Evolutionary conservation across 1,139 yeast genomes (phyloP), one percentile per base, ranked within the genome.

Genomic region (Taphrina communis): DNA sequence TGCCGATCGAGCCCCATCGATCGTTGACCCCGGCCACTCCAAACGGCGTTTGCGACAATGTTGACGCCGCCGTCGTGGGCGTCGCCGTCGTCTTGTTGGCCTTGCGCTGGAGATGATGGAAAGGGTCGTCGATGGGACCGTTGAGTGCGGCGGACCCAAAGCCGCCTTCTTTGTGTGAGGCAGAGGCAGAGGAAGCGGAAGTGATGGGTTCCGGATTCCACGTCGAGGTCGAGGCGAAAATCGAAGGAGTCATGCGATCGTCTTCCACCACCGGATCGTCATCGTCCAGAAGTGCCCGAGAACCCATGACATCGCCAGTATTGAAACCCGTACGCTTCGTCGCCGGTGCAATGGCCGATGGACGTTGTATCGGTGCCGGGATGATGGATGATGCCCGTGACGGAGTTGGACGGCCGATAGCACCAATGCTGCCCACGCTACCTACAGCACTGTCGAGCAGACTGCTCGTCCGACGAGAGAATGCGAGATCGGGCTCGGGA

Each of bases 361-460:
- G 74, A 8, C 74, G 69, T 55, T 72, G 74, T 35, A 72, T 72
- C 35, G 74, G 74, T 39, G 71, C 72, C 14, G 74, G 73, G 35
- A 61, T 52, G 9, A 17, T 17, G 12, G 48, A 19, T 41, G 55
- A 56, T n/a, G 38, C 42, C 36, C 66, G 68, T 17, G 48, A 65
- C 35, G 53, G 60, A 14, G 41, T 11, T 1, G 68, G 65, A 12
- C 63, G 63, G 6, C 65, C 63, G 35, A 65, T 50, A 6, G 68
- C 63, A 19, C 65, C 68, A 6, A 65, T 17, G 6, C 53, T 19
- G 25, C 52, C 44, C 1, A 65, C 9, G 6, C 53, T 19, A 21
- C 52, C 44, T 19, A 38, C n/a, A 11, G 21, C 17, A 51, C 46
- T 17, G 57, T 46, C 42, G 50, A 35, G 21, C 19, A 39, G 19